Evolutionary conservation across 1,284 basidiomycete genomes (phyloP), one percentile per base, ranked within the genome.

Genomic region (Filobasidium uniguttulatum): DNA sequence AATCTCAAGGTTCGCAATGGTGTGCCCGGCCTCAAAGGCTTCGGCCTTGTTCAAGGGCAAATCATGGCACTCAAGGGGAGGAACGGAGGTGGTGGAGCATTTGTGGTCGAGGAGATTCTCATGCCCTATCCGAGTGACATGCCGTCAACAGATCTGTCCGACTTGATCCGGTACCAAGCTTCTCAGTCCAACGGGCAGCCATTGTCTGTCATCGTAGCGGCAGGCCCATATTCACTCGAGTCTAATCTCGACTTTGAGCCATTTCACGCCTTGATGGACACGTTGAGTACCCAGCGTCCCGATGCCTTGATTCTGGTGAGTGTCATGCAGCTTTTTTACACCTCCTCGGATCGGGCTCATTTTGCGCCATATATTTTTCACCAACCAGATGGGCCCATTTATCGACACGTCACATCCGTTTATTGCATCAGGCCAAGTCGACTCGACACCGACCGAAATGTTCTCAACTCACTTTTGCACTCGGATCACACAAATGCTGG

Each of bases 51-150:
- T 62, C 88, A 90, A 0, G 94, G 94, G 1, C 81, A 82, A 34
- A 80, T 98, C 41, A 82, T 85, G 0, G 86, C 83, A 2, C 64
- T 96, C n/a, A 83, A 80, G 57, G 94, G 94, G 0, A 78, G 78
- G 60, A 97, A 97, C 65, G 90, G 89, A 2, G 87, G 88, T 1
- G 90, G 86, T 4, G 81, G 79, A 2, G 80, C 79, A 65, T 98
- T 96, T 63, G 74, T 80, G 14, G 90, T 83, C 0, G 78, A 79
- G 23, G 89, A 97, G 62, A 74, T 96, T 12, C 67, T 96, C 31
- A 73, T 82, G 59, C 64, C 72, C 37, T 69, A 70, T 3, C 69
- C 72, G 2, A 59, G 61, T 28, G 62, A 65, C 9, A 55, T 69
- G 19, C 60, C 68, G 0, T 60, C 61, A 20, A 66, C 68, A 0